phyloP scores from a whole-genome alignment of 345 rosid species.

The Populus nigra region DNA sequence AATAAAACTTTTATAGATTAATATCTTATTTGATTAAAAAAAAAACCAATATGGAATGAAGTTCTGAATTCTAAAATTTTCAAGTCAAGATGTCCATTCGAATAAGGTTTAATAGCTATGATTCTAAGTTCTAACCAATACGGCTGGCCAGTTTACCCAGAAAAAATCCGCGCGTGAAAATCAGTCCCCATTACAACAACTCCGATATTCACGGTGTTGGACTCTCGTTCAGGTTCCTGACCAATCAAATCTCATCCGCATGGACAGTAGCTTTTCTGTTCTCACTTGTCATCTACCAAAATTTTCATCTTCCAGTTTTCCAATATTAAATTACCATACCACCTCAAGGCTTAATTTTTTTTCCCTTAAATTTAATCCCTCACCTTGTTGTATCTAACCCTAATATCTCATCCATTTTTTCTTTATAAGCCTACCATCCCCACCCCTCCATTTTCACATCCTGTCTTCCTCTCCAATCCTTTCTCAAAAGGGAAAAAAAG shows the following conservation, averaged over 20 bases:
- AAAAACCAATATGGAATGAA: too few relatives aligned
- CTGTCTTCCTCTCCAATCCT: neutral
- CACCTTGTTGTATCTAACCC: neutral
- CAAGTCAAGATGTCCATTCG: too few relatives aligned
- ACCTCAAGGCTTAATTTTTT: too few relatives aligned
- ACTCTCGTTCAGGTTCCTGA: too few relatives aligned
- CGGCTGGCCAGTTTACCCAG: too few relatives aligned
- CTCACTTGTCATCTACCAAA: neutral
- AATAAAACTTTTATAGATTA: too few relatives aligned
- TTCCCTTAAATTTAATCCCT: neutral
- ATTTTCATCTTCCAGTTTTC: neutral
- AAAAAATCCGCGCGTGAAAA: neutral
- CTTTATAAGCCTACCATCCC: slow-evolving; percentile 1
- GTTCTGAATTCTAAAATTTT: too few relatives aligned
- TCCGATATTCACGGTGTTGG: neutral
- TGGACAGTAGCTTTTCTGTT: neutral
- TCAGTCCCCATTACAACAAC: neutral
- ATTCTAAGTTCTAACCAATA: too few relatives aligned
- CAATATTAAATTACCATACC: too few relatives aligned
- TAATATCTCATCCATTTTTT: neutral
- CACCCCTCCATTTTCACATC: neutral
- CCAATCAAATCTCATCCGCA: slow-evolving; percentile 22
- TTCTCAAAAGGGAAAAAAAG: neutral
- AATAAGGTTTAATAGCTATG: too few relatives aligned
- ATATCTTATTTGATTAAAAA: too few relatives aligned